Evolutionary conservation across 805 yeast genomes (phyloP), one percentile per base, ranked within the genome.

Genomic region (Wickerhamomyces pijperi): DNA sequence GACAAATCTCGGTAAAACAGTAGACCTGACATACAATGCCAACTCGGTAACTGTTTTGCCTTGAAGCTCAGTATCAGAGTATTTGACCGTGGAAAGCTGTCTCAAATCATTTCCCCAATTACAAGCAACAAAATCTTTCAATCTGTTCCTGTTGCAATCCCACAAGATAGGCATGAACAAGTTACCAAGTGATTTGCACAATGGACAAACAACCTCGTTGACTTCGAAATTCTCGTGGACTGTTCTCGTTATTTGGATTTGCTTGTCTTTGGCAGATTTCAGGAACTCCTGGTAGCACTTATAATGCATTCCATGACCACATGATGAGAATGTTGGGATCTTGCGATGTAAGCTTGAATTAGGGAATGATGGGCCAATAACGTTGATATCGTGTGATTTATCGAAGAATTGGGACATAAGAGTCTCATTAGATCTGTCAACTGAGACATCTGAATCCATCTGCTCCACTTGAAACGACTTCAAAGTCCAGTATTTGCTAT

Each of bases 271-370:
- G 34, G 70, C 66, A n/a, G 78, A 70, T 25, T 66, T 64, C 51
- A 81, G 57, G 51, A 76, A 83, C 42, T 76, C 76, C 39, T 74
- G 58, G 50, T 79, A 81, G 54, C 98, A 90, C 15, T 73, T 67
- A 44, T 72, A 76, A 57, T 90, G 98, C 78, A 90, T 81, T 2
- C 95, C 94, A 59, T 90, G 98, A 1, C 96, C 94, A 63, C 98
- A 90, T 38, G 94, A 80, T 43, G 76, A 72, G 3, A 80, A 65
- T 1, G 59, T 41, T 34, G 42, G 13, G 32, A 56, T 16, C 54
- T 58, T 8, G 48, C 51, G 4, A 78, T 74, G 34, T 2, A 36
- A 33, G 7, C 33, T 36, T 11, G 21, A 17, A 2, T 20, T 23
- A 15, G 49, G 47, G 47, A 81, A 85, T 1, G 90, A 88, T 0